These are phyloP conservation scores for Phytophthora colocasiae DNA, from an alignment of 352 stramenopile species.

Conservation along the genomic window DNA sequence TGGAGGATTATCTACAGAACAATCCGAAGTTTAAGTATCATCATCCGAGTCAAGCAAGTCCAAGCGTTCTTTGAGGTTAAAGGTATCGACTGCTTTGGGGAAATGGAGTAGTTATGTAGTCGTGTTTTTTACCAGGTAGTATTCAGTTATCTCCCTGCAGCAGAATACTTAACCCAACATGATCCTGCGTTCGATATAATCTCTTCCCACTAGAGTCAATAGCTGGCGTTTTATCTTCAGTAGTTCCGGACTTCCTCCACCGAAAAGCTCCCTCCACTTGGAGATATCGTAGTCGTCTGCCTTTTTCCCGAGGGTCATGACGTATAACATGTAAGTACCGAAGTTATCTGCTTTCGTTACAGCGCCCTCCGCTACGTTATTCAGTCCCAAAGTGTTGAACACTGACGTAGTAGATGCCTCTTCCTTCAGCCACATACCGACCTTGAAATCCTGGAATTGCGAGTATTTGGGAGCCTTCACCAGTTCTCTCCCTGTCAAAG, in stretches of 20 bases:
- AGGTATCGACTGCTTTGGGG: no score
- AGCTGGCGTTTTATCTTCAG: no score
- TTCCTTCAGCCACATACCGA: neutral
- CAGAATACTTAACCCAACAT: neutral
- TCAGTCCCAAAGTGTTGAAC: neutral
- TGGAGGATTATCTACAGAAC: no score
- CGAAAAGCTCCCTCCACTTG: neutral
- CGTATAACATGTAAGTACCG: neutral
- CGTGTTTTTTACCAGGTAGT: no score
- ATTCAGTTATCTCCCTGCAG: no score
- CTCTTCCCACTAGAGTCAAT: no score
- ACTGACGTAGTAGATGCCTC: neutral
- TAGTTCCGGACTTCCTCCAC: neutral
- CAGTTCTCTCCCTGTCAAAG: neutral
- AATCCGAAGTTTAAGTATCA: no score
- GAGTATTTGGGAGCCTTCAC: neutral
- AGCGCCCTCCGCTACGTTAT: neutral
- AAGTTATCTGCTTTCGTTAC: neutral
- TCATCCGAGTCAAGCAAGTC: no score
- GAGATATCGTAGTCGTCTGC: neutral
- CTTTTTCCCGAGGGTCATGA: neutral
- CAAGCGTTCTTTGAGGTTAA: no score
- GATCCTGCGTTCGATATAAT: no score
- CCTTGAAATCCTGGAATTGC: conserved; percentile 1
- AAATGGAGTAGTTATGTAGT: no score